Conservation (phyloP, 192 early-diverging fungal genomes). For the Helicostylum pulchrum region DNA sequence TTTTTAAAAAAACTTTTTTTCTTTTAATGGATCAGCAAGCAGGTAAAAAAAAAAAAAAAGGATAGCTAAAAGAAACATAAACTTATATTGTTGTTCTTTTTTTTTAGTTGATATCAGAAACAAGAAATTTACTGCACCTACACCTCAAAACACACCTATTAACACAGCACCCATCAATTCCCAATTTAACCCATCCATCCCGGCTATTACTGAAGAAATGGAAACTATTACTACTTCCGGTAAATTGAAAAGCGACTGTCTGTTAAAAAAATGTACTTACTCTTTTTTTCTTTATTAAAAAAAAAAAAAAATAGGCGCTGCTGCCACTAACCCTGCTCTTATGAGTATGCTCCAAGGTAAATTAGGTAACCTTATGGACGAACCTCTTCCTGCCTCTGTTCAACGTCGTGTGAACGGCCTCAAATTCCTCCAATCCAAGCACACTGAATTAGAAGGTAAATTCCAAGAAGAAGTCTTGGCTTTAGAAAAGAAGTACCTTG, state of each 20-base stretch:
- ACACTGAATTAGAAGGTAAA: conserved; percentile 77
- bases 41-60: conserved; percentile 4
- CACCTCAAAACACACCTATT: conserved; percentile 57
- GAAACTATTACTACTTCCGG: conserved; percentile 37
- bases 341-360: conserved; percentile 74
- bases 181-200: conserved; percentile 41
- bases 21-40: conserved; percentile 19
- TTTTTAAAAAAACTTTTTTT: conserved; percentile 1
- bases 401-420: conserved; percentile 85
- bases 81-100: neutral
- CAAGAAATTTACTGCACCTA: conserved; percentile 52
- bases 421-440: conserved; percentile 86
- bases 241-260: neutral
- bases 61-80: neutral
- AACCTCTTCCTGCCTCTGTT: conserved; percentile 71
- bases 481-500: conserved; percentile 95
- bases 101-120: conserved; percentile 44
- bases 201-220: conserved; percentile 51
- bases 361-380: conserved; percentile 76
- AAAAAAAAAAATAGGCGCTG: conserved; percentile 30
- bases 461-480: conserved; percentile 92
- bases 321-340: conserved; percentile 59
- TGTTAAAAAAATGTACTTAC: conserved; percentile 7
- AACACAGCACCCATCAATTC: conserved; percentile 53
- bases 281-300: neutral